These are phyloP conservation scores for Beta lomatogona DNA, from an alignment of 179 eudicot species.

Conservation along the genomic window DNA sequence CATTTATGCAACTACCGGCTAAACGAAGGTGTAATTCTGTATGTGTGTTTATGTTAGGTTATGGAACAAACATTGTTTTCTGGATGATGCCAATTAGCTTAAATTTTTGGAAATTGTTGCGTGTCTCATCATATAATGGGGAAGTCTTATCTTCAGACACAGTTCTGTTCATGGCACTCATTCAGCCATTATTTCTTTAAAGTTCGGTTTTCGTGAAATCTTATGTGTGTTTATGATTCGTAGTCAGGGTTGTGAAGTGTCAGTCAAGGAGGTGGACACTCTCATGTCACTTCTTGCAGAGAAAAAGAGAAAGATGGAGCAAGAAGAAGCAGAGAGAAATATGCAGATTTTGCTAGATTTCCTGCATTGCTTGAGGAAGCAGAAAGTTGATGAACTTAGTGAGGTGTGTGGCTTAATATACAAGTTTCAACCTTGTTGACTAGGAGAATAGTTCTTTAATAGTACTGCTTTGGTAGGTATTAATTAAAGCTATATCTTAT, in stretches of 20 bases:
- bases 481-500: background rate
- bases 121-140: background rate
- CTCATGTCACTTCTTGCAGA: slow-evolving; percentile 68
- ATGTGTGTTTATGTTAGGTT: background rate
- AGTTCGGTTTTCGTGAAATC: slow-evolving; percentile 18
- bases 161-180: slow-evolving; percentile 7
- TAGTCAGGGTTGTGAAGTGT: slow-evolving; percentile 93
- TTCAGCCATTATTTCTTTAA: background rate
- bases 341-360: slow-evolving; percentile 82
- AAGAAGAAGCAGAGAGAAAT: slow-evolving; percentile 93
- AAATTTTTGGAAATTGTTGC: background rate
- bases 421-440: background rate
- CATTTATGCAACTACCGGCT: too few relatives aligned
- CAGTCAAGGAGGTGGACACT: slow-evolving; percentile 78
- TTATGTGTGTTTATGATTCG: slow-evolving; percentile 43
- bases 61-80: background rate
- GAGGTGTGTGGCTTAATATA: slow-evolving; percentile 53
- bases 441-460: background rate
- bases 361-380: slow-evolving; percentile 73
- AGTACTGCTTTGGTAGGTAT: background rate
- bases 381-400: slow-evolving; percentile 72
- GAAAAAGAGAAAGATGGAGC: slow-evolving; percentile 85
- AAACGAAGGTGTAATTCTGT: background rate
- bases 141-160: slow-evolving; percentile 1
- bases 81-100: background rate